Evolutionary conservation across 78 protist genomes (phyloP).

Genomic region (Protostelium mycophagum): DNA sequence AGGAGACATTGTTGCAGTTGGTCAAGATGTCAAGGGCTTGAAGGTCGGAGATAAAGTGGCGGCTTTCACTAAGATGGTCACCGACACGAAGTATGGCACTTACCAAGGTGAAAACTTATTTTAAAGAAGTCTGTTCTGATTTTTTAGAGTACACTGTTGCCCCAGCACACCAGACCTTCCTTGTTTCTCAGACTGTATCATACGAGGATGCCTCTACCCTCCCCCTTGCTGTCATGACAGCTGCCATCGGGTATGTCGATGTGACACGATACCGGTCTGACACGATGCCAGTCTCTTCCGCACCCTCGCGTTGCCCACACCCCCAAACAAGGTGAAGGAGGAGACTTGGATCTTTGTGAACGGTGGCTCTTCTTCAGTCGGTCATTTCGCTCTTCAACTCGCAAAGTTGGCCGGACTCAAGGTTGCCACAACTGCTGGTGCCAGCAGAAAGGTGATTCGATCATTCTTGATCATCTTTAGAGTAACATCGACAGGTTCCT

Average conservation of each 20-base stretch:
- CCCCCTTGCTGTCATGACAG: not conserved
- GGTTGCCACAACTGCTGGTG: not conserved
- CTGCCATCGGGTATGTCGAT: not conserved
- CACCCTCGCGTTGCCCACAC: not conserved
- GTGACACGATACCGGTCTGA: not conserved
- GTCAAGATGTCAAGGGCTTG: not conserved
- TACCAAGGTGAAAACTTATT: not conserved
- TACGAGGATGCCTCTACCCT: not conserved
- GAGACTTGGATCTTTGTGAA: not conserved
- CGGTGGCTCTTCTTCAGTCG: not conserved
- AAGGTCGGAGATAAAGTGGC: not conserved
- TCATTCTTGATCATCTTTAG: not conserved
- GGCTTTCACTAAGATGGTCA: not conserved
- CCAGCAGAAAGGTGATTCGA: not conserved
- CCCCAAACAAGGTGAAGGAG: not conserved
- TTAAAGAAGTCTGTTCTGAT: not conserved
- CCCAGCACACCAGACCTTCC: not conserved
- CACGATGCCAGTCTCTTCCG: not conserved
- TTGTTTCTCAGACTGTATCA: not conserved
- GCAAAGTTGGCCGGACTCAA: not conserved
- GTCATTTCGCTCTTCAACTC: not conserved
- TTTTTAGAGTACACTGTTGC: not conserved
- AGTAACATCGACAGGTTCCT: not conserved
- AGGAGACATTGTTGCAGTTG: not conserved
- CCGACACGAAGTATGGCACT: not conserved